Evolutionary conservation across 2,329 filamentous ascomycete species (phyloP).

Genomic region (Calonectria leucothoes): DNA sequence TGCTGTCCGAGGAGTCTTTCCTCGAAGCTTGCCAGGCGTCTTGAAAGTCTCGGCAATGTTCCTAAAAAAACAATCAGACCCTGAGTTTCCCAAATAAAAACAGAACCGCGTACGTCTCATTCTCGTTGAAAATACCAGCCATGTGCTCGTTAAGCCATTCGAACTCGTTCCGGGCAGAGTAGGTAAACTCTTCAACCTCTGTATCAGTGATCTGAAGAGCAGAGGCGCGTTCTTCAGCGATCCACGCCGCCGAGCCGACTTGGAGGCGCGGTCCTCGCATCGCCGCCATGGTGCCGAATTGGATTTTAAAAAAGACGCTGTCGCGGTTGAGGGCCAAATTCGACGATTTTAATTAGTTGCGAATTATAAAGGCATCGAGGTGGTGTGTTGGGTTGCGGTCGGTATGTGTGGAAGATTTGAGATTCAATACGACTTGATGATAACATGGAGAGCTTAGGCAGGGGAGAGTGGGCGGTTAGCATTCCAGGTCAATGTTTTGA

Average conservation of each 20-base stretch:
- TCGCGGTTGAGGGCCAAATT: constrained; percentile 19
- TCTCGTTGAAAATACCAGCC: constrained; percentile 89
- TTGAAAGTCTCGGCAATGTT: constrained; percentile 97
- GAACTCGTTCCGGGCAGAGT: constrained; percentile 90
- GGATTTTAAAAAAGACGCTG: constrained; percentile 14
- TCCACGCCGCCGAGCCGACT: constrained; percentile 87
- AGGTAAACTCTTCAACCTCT: constrained; percentile 93
- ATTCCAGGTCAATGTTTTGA: constrained; percentile 54
- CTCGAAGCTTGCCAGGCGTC: constrained; percentile 84
- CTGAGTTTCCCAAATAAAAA: background rate
- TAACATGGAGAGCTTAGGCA: constrained; percentile 32
- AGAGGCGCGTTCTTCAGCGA: constrained; percentile 84
- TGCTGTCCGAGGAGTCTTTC: constrained; percentile 80
- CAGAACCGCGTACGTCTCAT: constrained; percentile 75
- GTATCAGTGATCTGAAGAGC: constrained; percentile 80
- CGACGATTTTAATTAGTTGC: constrained; percentile 30
- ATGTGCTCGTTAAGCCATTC: constrained; percentile 99
- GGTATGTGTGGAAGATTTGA: constrained; percentile 30
- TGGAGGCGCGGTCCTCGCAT: constrained; percentile 71
- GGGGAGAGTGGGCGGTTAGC: constrained; percentile 22
- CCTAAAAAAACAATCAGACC: constrained; percentile 58
- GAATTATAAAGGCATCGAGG: constrained; percentile 40
- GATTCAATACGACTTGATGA: constrained; percentile 27
- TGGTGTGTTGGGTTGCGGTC: constrained; percentile 21
- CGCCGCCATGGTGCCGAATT: constrained; percentile 50